Evolutionary conservation across 306 rosid species (phyloP).

Genomic region (Citrullus amarus): DNA sequence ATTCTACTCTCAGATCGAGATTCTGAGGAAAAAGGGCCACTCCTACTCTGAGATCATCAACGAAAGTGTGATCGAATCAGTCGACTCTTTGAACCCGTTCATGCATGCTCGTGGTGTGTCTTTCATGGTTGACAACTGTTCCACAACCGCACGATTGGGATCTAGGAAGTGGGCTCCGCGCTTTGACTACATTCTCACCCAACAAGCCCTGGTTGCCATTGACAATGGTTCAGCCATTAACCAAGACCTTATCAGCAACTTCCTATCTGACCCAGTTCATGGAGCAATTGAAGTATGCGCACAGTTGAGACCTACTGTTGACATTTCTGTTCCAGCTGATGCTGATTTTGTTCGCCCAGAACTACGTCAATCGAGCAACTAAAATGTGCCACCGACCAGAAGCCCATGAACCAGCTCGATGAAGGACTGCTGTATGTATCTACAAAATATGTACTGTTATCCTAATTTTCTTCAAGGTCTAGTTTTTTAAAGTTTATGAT

Average conservation of each 20-base stretch:
- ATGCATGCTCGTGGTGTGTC: slow-evolving; percentile 99
- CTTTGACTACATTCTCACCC: slow-evolving; percentile 74
- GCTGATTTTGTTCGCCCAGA: slow-evolving; percentile 98
- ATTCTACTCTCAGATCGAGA: slow-evolving; percentile 54
- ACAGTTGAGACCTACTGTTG: slow-evolving; percentile 79
- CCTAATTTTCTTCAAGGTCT: slow-evolving; percentile 13
- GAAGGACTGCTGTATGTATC: slow-evolving; percentile 4
- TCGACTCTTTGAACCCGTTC: slow-evolving; percentile 92
- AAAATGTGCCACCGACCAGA: neutral
- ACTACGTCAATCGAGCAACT: slow-evolving; percentile 56
- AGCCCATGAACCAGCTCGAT: neutral
- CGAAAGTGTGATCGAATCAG: slow-evolving; percentile 91
- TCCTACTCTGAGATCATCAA: slow-evolving; percentile 92
- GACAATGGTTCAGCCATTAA: slow-evolving; percentile 59
- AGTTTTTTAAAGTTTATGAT: neutral
- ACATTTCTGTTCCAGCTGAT: slow-evolving; percentile 76
- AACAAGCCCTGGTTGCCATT: slow-evolving; percentile 89
- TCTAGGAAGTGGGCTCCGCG: slow-evolving; percentile 99
- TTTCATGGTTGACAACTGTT: slow-evolving; percentile 97
- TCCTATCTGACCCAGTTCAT: slow-evolving; percentile 84
- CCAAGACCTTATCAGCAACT: slow-evolving; percentile 80
- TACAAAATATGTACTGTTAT: slow-evolving; percentile 12
- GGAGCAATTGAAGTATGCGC: slow-evolving; percentile 89
- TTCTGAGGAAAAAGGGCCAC: slow-evolving; percentile 93
- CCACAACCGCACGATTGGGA: slow-evolving; percentile 95